phyloP scores from a whole-genome alignment of 1,284 basidiomycete species.

The Ceratorhiza oryzae-sativae region DNA sequence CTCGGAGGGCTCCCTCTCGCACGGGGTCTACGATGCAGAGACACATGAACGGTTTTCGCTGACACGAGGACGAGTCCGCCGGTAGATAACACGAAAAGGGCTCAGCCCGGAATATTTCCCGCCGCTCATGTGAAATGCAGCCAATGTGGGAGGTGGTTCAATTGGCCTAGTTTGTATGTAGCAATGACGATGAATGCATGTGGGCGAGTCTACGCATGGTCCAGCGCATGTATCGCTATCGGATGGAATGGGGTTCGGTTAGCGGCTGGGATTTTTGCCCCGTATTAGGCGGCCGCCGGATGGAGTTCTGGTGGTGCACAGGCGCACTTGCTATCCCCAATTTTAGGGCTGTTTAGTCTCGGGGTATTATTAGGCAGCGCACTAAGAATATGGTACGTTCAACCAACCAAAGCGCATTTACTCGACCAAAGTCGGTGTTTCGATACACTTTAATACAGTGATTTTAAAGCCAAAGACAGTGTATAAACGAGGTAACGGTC shows the following conservation, averaged over 20 bases:
- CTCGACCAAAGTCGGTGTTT: too few relatives aligned
- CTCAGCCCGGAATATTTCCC: not conserved
- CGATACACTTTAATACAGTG: too few relatives aligned
- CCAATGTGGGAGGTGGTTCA: not conserved
- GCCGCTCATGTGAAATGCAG: not conserved
- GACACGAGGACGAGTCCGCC: not conserved
- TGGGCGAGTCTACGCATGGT: not conserved
- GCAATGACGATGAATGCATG: not conserved
- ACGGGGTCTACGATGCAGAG: not conserved
- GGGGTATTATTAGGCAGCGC: too few relatives aligned
- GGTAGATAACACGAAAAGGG: constrained; percentile 3
- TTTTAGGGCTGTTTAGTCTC: too few relatives aligned
- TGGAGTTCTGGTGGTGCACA: too few relatives aligned
- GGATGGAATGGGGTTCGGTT: not conserved
- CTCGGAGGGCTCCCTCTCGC: not conserved
- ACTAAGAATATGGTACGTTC: too few relatives aligned
- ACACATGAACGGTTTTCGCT: not conserved
- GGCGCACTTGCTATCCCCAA: too few relatives aligned
- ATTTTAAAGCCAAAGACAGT: too few relatives aligned
- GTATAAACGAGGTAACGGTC: not conserved
- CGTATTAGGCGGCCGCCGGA: too few relatives aligned
- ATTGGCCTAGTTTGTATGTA: not conserved
- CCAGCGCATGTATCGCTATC: not conserved
- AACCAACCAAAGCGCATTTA: too few relatives aligned
- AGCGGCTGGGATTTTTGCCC: too few relatives aligned